These are phyloP conservation scores for Solioccasus polychromus DNA, from an alignment of 768 basidiomycete species.

Conservation along the genomic window DNA sequence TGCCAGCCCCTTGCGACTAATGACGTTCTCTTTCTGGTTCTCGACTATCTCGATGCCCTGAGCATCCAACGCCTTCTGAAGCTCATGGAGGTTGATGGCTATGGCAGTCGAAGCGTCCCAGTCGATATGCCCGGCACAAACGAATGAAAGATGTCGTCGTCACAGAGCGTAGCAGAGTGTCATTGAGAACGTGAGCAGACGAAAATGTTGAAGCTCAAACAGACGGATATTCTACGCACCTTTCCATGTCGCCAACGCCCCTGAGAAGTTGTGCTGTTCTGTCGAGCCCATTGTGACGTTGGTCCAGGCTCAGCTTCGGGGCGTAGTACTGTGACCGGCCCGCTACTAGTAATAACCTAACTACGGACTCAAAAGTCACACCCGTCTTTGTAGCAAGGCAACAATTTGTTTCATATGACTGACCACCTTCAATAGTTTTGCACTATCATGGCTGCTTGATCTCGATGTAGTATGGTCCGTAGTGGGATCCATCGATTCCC, in stretches of 20 bases:
- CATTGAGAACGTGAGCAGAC: too few species aligned
- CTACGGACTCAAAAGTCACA: too few species aligned
- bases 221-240: slow-evolving; percentile 42
- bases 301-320: not conserved
- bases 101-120: not conserved
- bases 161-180: too few species aligned
- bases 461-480: slow-evolving; percentile 5
- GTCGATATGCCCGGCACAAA: not conserved
- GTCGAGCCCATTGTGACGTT: slow-evolving; percentile 24
- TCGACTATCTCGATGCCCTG: slow-evolving; percentile 96
- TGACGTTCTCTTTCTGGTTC: slow-evolving; percentile 95
- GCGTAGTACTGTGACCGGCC: too few species aligned
- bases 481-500: slow-evolving; percentile 10
- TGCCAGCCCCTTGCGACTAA: slow-evolving; percentile 90
- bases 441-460: slow-evolving; percentile 14
- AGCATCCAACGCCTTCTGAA: slow-evolving; percentile 89
- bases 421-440: slow-evolving; percentile 14
- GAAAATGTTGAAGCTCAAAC: not conserved
- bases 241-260: slow-evolving; percentile 89
- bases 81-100: slow-evolving; percentile 87
- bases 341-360: too few species aligned
- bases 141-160: too few species aligned
- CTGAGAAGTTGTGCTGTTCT: slow-evolving; percentile 83
- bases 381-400: not conserved
- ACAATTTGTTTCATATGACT: slow-evolving; percentile 13